Evolutionary conservation across 306 rosid species (phyloP).

Genomic region (Oxytropis ochrocephala): DNA sequence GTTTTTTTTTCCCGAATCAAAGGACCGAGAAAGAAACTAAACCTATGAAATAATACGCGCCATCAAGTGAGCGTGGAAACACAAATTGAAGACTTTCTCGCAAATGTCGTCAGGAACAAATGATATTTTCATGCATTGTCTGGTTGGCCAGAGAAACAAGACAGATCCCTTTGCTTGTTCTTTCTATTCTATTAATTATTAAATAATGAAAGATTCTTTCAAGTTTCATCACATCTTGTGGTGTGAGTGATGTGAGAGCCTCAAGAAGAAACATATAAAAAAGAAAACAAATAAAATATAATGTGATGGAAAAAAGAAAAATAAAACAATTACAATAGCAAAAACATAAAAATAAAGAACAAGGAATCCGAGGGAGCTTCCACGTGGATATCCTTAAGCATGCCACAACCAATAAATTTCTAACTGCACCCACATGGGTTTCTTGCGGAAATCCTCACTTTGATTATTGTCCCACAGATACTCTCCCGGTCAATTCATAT

Average conservation of each 20-base stretch:
- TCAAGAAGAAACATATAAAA: not conserved
- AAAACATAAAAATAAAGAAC: no score
- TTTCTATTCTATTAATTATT: not conserved
- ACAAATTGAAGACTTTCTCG: not conserved
- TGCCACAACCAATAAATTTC: constrained; percentile 21
- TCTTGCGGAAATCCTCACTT: not conserved
- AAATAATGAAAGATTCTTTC: not conserved
- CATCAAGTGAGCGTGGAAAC: not conserved
- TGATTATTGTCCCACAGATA: not conserved
- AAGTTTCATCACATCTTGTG: not conserved
- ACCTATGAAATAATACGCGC: not conserved
- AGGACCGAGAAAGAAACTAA: not conserved
- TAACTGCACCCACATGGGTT: constrained; percentile 27
- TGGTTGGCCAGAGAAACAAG: not conserved
- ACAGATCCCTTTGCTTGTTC: constrained; percentile 10
- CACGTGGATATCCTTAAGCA: constrained; percentile 13
- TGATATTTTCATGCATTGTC: constrained; percentile 3
- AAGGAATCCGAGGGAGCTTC: constrained; percentile 49
- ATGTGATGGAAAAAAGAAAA: not conserved
- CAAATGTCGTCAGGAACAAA: not conserved
- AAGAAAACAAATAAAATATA: not conserved
- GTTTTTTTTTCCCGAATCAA: no score
- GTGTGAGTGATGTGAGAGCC: not conserved
- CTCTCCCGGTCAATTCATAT: not conserved
- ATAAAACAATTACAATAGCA: no score